Base-by-base conservation (phyloP, 1,284 basidiomycete genomes). In the Ustilago trichophora region DNA sequence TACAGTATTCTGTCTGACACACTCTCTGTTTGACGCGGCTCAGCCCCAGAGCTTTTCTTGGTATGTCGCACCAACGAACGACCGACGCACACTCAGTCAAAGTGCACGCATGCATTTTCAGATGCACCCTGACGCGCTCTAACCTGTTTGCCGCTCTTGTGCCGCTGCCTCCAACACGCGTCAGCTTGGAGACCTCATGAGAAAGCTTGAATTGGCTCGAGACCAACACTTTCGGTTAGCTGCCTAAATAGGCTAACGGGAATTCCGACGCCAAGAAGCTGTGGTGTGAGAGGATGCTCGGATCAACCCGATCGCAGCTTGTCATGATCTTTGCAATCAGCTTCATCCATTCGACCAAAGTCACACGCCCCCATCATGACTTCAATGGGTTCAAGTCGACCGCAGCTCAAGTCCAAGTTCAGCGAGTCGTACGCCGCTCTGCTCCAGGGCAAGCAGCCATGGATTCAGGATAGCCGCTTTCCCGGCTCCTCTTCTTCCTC, bases 391-490 rank as follows among this genome's bases (percentile, higher is more conserved):
- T 37, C 57, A 33, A 45, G 50, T 21, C 49, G 68, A 31, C 68
- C 68, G 35, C 64, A 47, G 49, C 60, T 71, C 36, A 55, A 57
- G 41, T 60, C 71, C 44, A 76, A 76, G 42, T 77, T 78, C 56
- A 64, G 59, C 48, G 70, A 63, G 10, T 68, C 59, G 21, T 75
- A 75, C 52, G 51, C 62, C 15, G 49, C 58, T 8, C 60, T 78
- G 11, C 62, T 77, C 13, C 38, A 67, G n/a, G 76, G 76, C 19
- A 55, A 70, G 38, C 75, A 74, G 32, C 75, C 76, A 13, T 78
- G 75, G 76, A 31, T 43, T 16, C 45, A 52, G 19, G 31, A 43
- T 21, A 32, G 13, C 26, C 22, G 33, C 36, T 38, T 43, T 5
- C 15, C 38, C 24, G 34, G n/a, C 31, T 47, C 50, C 4, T 47